Evolutionary conservation across 1,284 basidiomycete species (phyloP).

Genomic region (Flammula alnicola): DNA sequence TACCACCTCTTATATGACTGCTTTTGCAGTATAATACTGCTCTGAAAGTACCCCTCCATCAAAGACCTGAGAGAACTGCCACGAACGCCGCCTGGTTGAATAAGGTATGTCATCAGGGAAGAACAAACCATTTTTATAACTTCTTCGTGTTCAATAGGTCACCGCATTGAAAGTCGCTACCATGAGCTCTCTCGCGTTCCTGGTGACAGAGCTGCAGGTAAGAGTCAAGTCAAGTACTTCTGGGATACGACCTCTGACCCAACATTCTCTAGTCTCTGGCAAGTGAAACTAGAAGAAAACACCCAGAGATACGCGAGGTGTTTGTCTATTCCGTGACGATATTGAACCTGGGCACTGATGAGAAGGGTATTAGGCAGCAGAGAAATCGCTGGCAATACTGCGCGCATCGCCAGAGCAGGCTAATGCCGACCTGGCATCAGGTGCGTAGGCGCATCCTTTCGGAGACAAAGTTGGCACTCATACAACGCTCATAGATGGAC

Average conservation of each 20-base stretch:
- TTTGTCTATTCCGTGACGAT: slow-evolving; percentile 18
- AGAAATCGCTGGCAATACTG: slow-evolving; percentile 83
- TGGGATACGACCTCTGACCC: not conserved
- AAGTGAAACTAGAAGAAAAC: slow-evolving; percentile 41
- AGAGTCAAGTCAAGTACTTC: not conserved
- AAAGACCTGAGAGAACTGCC: too few relatives aligned
- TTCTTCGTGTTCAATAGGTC: too few relatives aligned
- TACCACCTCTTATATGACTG: too few relatives aligned
- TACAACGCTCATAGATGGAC: slow-evolving; percentile 62
- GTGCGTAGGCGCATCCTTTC: slow-evolving; percentile 43
- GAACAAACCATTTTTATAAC: too few relatives aligned
- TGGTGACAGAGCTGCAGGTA: slow-evolving; percentile 40
- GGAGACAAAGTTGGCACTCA: not conserved
- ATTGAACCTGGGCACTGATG: slow-evolving; percentile 11
- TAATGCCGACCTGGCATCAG: slow-evolving; percentile 62
- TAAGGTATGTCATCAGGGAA: too few relatives aligned
- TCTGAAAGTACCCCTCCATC: too few relatives aligned
- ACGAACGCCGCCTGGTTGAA: too few relatives aligned
- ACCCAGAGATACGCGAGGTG: slow-evolving; percentile 43
- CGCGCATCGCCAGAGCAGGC: slow-evolving; percentile 75
- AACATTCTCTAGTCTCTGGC: slow-evolving; percentile 36
- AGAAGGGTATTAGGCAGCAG: slow-evolving; percentile 62
- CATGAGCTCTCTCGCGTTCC: slow-evolving; percentile 41
- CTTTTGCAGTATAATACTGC: too few relatives aligned
- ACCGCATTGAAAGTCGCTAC: too few relatives aligned